These are phyloP conservation scores for Mycosarcoma mackinlayi DNA, from an alignment of 1,284 basidiomycete genomes.

Conservation along the genomic window DNA sequence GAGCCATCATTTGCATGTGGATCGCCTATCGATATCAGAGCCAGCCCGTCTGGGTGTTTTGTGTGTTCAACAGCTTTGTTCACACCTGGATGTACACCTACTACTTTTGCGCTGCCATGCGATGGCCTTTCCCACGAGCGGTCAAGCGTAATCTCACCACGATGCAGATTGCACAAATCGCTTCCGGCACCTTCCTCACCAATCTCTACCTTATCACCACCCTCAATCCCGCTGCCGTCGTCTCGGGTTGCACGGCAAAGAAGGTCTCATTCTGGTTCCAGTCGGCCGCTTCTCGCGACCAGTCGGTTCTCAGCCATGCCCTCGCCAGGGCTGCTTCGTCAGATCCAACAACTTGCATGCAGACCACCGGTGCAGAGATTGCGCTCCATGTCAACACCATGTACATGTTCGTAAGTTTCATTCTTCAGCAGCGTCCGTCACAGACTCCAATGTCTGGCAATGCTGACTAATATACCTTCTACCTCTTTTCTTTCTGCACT, in stretches of 20 bases:
- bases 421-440: no score
- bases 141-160: slow-evolving; percentile 63
- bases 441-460: no score
- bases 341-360: slow-evolving; percentile 46
- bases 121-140: slow-evolving; percentile 55
- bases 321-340: slow-evolving; percentile 19
- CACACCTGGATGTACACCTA: slow-evolving; percentile 63
- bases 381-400: slow-evolving; percentile 60
- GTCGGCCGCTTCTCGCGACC: neutral
- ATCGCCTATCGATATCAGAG: slow-evolving; percentile 63
- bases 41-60: slow-evolving; percentile 62
- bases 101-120: slow-evolving; percentile 60
- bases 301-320: slow-evolving; percentile 34
- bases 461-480: no score
- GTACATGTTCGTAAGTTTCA: slow-evolving; percentile 58
- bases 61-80: slow-evolving; percentile 62
- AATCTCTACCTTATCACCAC: slow-evolving; percentile 56
- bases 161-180: slow-evolving; percentile 61
- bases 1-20: slow-evolving; percentile 68
- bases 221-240: slow-evolving; percentile 35
- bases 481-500: neutral
- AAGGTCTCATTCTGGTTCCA: slow-evolving; percentile 20
- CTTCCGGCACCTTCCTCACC: slow-evolving; percentile 57
- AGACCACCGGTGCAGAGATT: slow-evolving; percentile 50
- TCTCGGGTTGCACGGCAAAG: slow-evolving; percentile 21